phyloP scores from a whole-genome alignment of 768 basidiomycete genomes.

The Amanita subjunquillea region DNA sequence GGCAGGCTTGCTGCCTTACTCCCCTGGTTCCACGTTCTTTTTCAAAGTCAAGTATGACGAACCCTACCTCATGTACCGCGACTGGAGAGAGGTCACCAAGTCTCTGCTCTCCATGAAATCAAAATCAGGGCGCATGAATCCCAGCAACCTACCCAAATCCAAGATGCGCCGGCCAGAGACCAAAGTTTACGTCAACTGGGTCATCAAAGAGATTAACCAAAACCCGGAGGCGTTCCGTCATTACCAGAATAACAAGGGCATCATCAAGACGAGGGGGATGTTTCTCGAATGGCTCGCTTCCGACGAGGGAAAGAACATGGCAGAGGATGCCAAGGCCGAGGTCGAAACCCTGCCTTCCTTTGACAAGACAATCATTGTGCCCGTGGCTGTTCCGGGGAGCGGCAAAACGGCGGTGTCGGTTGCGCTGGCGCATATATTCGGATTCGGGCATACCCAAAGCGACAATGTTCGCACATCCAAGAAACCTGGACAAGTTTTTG shows the following conservation, averaged over 20 bases:
- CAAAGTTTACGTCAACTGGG: slow-evolving; percentile 73
- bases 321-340: slow-evolving; percentile 7
- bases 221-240: slow-evolving; percentile 51
- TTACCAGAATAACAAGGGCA: slow-evolving; percentile 67
- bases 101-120: slow-evolving; percentile 39
- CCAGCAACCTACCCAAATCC: slow-evolving; percentile 38
- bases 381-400: slow-evolving; percentile 87
- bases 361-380: slow-evolving; percentile 77
- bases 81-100: slow-evolving; percentile 94
- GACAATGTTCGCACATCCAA: slow-evolving; percentile 72
- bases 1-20: slow-evolving; percentile 52
- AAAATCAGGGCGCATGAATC: slow-evolving; percentile 14
- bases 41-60: slow-evolving; percentile 99
- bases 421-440: slow-evolving; percentile 71
- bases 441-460: slow-evolving; percentile 86
- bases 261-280: slow-evolving; percentile 71
- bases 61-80: slow-evolving; percentile 97
- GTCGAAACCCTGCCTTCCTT: slow-evolving; percentile 14
- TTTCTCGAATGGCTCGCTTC: slow-evolving; percentile 63
- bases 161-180: slow-evolving; percentile 77
- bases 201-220: slow-evolving; percentile 58
- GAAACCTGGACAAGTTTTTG: slow-evolving; percentile 58
- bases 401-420: slow-evolving; percentile 90
- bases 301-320: slow-evolving; percentile 26
- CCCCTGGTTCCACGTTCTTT: slow-evolving; percentile 80